Evolutionary conservation across 2,329 filamentous ascomycete species (phyloP).

Genomic region (Fusarium sp.): DNA sequence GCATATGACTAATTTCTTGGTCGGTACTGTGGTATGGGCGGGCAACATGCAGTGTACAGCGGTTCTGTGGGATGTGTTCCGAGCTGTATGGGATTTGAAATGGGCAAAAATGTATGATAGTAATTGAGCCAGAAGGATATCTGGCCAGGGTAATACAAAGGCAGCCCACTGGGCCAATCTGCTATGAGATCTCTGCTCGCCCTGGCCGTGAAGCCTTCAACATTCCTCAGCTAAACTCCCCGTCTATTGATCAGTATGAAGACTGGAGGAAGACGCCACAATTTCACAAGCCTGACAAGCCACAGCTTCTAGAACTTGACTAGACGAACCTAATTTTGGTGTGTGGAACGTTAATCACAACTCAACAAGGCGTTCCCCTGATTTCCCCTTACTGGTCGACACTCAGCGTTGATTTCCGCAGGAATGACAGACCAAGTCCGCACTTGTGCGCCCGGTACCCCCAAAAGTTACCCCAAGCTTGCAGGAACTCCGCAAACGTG

Average conservation of each 20-base stretch:
- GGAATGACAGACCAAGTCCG: background rate
- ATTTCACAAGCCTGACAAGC: background rate
- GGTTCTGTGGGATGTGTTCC: background rate
- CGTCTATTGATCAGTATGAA: background rate
- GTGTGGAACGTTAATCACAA: background rate
- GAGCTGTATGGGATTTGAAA: background rate
- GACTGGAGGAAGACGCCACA: background rate
- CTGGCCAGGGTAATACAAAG: background rate
- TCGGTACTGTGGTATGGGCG: background rate
- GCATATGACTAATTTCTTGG: background rate
- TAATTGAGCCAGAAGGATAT: background rate
- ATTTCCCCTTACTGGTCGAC: background rate
- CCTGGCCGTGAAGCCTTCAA: background rate
- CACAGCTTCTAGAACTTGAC: background rate
- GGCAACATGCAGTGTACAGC: fast-evolving
- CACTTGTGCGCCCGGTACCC: background rate
- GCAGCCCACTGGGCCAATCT: background rate
- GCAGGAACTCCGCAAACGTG: conserved; percentile 6
- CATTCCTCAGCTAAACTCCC: background rate
- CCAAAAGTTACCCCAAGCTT: too few species aligned
- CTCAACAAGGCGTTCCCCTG: background rate
- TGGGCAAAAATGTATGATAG: background rate
- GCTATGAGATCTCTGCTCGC: background rate
- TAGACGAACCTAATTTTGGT: background rate
- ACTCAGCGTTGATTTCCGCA: background rate